phyloP scores from a whole-genome alignment of 176 grass and related monocot species.

The Paspalum vaginatum region DNA sequence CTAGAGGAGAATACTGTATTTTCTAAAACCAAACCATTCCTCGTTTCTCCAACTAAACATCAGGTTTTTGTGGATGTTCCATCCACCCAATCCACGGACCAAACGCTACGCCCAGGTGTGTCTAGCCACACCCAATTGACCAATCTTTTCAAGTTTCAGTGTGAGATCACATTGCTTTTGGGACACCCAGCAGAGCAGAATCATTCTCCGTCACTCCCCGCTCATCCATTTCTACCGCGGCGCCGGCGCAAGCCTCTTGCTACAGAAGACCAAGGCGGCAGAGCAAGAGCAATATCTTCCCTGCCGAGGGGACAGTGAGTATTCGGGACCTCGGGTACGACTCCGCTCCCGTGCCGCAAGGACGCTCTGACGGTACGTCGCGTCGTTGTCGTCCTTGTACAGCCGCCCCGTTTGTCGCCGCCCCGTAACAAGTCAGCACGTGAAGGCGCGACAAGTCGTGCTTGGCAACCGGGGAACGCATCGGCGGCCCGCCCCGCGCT shows the following conservation, averaged over 20 bases:
- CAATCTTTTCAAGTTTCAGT: no score
- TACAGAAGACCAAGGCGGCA: background rate
- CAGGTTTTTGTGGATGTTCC: no score
- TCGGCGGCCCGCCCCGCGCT: background rate
- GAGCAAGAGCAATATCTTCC: background rate
- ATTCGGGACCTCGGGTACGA: background rate
- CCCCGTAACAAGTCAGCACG: constrained; percentile 24
- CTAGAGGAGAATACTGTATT: no score
- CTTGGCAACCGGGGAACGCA: constrained; percentile 7
- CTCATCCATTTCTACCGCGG: background rate
- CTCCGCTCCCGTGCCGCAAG: background rate
- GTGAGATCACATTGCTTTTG: no score
- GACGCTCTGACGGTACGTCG: background rate
- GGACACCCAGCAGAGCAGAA: no score
- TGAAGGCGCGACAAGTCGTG: constrained; percentile 16
- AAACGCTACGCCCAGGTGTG: no score
- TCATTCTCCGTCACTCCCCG: no score
- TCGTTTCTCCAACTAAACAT: no score
- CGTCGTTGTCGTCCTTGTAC: background rate
- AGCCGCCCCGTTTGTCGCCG: background rate
- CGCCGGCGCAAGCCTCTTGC: background rate
- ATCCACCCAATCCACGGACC: no score
- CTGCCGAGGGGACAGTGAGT: background rate
- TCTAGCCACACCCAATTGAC: no score
- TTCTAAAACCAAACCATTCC: no score